A percentile compares a stretch with the other conserved stretches of the same genome.
Conservation (phyloP, 768 basidiomycete species). For the Tricholoma terreum region DNA sequence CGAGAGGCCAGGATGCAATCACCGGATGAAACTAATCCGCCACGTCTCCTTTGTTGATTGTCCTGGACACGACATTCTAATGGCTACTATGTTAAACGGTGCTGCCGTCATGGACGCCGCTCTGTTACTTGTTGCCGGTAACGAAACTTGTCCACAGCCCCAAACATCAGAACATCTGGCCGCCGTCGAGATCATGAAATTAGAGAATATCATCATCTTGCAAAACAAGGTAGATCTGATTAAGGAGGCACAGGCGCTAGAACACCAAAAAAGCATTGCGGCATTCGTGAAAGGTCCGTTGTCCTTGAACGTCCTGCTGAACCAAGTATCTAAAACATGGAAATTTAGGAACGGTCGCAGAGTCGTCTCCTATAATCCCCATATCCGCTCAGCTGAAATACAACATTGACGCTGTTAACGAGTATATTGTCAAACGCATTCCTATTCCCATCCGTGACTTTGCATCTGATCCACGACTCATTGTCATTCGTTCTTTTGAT, state of each 20-base stretch:
- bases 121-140: constrained; percentile 90
- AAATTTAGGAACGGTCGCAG: constrained; percentile 87
- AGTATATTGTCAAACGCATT: constrained; percentile 96
- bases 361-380: constrained; percentile 96
- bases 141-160: constrained; percentile 98
- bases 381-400: constrained; percentile 98
- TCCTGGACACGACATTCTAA: constrained; percentile 98
- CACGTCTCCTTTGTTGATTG: constrained; percentile 99
- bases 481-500: constrained; percentile 99
- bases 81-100: constrained; percentile 99
- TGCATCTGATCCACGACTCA: constrained; percentile 84
- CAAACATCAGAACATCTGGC: constrained; percentile 99
- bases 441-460: constrained; percentile 95
- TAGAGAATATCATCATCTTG: constrained; percentile 95
- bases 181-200: constrained; percentile 99
- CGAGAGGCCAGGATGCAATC: constrained; percentile 88
- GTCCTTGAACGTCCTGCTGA: neutral
- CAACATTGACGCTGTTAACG: constrained; percentile 99
- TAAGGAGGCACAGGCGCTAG: constrained; percentile 89
- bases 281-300: constrained; percentile 89
- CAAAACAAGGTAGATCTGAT: constrained; percentile 99
- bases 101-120: constrained; percentile 99
- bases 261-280: constrained; percentile 94
- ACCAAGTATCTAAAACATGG: neutral
- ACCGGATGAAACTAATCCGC: constrained; percentile 86